Evolutionary conservation across 257 asterid genomes (phyloP).

Genomic region (Perilla frutescens): DNA sequence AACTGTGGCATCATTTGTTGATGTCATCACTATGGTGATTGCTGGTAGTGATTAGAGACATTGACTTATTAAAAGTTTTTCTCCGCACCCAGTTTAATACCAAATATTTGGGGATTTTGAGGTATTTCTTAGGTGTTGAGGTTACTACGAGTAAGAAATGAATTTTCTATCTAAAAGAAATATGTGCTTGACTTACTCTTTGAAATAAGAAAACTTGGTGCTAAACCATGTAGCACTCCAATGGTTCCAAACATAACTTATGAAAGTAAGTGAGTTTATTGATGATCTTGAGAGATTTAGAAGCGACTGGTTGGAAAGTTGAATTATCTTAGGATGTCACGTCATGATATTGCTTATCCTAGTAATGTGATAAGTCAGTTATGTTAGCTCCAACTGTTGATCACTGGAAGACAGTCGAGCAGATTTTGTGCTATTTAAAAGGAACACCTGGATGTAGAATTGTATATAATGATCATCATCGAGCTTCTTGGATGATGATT

Average conservation of each 20-base stretch:
- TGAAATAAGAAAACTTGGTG: background rate
- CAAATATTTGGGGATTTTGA: too few relatives aligned
- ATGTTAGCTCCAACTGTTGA: background rate
- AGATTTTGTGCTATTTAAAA: background rate
- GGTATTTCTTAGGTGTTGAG: background rate
- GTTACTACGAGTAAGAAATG: too few relatives aligned
- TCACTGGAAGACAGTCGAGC: background rate
- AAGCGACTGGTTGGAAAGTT: background rate
- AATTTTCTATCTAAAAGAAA: background rate
- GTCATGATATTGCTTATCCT: background rate
- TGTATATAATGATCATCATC: background rate
- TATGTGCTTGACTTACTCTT: constrained; percentile 8
- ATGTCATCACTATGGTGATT: too few relatives aligned
- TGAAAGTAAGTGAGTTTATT: background rate
- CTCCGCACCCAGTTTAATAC: too few relatives aligned
- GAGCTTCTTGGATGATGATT: background rate
- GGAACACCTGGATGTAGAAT: background rate
- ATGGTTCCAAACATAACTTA: constrained; percentile 23
- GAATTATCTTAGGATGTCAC: background rate
- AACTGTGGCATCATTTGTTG: too few relatives aligned
- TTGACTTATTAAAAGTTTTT: too few relatives aligned
- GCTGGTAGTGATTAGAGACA: too few relatives aligned
- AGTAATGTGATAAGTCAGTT: background rate
- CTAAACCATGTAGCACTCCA: background rate
- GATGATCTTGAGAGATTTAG: background rate